Evolutionary conservation across 1,284 basidiomycete genomes (phyloP).

Genomic region (Trichosporon sp.): DNA sequence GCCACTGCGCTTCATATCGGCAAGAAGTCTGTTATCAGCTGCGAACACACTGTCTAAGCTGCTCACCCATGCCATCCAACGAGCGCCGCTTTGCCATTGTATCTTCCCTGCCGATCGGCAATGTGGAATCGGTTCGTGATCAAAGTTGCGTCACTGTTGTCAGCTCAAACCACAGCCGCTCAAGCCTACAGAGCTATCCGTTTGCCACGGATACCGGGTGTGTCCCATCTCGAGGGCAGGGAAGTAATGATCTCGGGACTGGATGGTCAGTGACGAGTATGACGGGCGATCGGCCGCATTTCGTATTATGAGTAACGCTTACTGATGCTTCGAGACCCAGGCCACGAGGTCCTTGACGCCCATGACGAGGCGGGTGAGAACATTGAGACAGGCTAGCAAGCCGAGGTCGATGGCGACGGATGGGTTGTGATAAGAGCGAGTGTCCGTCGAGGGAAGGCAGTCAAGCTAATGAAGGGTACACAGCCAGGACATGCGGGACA

Average conservation of each 20-base stretch:
- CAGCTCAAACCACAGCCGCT: neutral
- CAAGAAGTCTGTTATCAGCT: slow-evolving; percentile 45
- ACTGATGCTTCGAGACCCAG: slow-evolving; percentile 49
- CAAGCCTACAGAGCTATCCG: slow-evolving; percentile 49
- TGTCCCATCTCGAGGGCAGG: slow-evolving; percentile 43
- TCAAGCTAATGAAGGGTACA: too few species aligned
- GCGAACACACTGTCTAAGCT: neutral
- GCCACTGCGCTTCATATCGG: slow-evolving; percentile 42
- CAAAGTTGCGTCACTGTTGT: slow-evolving; percentile 52
- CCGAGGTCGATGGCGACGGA: neutral
- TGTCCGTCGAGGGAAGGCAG: neutral
- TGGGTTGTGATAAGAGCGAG: neutral
- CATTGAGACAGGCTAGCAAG: neutral
- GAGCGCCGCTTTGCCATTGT: slow-evolving; percentile 39
- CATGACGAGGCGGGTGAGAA: slow-evolving; percentile 35
- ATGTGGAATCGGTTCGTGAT: slow-evolving; percentile 55
- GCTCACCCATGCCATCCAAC: slow-evolving; percentile 55
- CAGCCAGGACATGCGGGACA: neutral
- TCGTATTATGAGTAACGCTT: slow-evolving; percentile 21
- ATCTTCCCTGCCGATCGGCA: slow-evolving; percentile 34
- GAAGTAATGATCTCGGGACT: slow-evolving; percentile 43
- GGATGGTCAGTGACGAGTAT: slow-evolving; percentile 13
- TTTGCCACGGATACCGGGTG: slow-evolving; percentile 44
- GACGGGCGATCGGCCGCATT: neutral
- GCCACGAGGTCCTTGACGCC: slow-evolving; percentile 47